These are phyloP conservation scores for Globisporangium nodosum DNA, from an alignment of 352 stramenopile genomes.

Conservation along the genomic window DNA sequence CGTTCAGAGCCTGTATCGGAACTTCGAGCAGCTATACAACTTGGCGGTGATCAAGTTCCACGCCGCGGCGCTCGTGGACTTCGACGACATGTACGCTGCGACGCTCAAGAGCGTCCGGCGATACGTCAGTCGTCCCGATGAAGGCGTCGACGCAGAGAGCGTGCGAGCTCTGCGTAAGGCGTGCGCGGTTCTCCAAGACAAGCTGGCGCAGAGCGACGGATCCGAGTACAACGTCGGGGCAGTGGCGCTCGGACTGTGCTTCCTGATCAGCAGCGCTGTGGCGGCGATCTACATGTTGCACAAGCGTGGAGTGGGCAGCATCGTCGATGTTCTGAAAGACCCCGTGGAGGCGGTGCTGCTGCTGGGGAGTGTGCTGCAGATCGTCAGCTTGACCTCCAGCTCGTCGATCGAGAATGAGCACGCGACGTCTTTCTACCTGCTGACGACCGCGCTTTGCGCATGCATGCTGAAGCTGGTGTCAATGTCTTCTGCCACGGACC, in stretches of 20 bases:
- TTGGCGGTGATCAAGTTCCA: slow-evolving; percentile 50
- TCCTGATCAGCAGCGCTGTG: slow-evolving; percentile 30
- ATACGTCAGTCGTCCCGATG: slow-evolving; percentile 3
- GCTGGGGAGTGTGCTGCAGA: slow-evolving; percentile 29
- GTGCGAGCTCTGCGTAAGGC: slow-evolving; percentile 21
- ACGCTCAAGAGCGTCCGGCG: slow-evolving; percentile 16
- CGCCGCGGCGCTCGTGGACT: slow-evolving; percentile 13
- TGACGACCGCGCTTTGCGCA: slow-evolving; percentile 37
- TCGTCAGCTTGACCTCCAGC: slow-evolving; percentile 65
- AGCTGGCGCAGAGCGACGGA: slow-evolving; percentile 55
- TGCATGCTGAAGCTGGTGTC: slow-evolving; percentile 15
- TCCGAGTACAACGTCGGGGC: slow-evolving; percentile 60
- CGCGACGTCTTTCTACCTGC: slow-evolving; percentile 73
- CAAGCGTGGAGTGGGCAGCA: not conserved
- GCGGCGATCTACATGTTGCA: slow-evolving; percentile 11
- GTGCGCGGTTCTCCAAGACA: slow-evolving; percentile 42
- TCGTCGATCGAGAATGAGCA: slow-evolving; percentile 90
- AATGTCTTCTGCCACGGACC: not conserved
- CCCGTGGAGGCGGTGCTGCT: slow-evolving; percentile 6
- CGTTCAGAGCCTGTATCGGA: slow-evolving; percentile 35
- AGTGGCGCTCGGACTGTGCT: slow-evolving; percentile 29
- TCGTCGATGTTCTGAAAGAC: not conserved
- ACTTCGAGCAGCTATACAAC: slow-evolving; percentile 53
- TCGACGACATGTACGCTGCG: slow-evolving; percentile 26
- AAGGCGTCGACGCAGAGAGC: not conserved